Evolutionary conservation across 2,329 filamentous ascomycete species (phyloP).

Genomic region (Monosporascus sp.): DNA sequence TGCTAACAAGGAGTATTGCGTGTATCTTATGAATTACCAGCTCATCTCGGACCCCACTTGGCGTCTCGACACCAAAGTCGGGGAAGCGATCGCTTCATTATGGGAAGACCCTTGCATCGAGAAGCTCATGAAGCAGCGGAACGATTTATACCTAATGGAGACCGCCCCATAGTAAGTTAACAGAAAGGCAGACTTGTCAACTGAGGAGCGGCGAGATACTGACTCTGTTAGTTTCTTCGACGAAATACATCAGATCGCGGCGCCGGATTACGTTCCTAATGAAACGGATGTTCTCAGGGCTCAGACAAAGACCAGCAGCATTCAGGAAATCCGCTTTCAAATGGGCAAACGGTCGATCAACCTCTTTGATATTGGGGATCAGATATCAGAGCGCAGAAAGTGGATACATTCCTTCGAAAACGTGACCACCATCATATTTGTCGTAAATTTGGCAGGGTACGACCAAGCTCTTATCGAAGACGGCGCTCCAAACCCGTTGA

Average conservation of each 20-base stretch:
- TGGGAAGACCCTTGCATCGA: too few species aligned
- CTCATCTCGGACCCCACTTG: too few species aligned
- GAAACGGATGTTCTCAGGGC: conserved; percentile 93
- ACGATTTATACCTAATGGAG: too few species aligned
- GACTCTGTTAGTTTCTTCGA: conserved; percentile 74
- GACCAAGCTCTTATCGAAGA: conserved; percentile 95
- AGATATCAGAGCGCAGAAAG: conserved; percentile 96
- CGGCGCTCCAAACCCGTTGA: conserved; percentile 92
- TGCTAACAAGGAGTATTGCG: too few species aligned
- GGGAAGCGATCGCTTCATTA: too few species aligned
- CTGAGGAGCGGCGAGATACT: too few species aligned
- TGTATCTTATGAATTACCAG: too few species aligned
- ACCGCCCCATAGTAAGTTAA: too few species aligned
- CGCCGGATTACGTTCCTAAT: conserved; percentile 89
- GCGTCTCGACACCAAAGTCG: too few species aligned
- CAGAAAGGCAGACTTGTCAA: too few species aligned
- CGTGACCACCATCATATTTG: conserved; percentile 92
- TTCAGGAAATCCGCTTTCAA: conserved; percentile 93
- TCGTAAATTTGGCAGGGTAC: conserved; percentile 95
- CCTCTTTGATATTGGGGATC: conserved; percentile 96
- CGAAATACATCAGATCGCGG: conserved; percentile 84
- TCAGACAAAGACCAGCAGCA: conserved; percentile 96
- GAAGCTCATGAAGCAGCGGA: too few species aligned
- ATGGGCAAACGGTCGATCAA: conserved; percentile 91
- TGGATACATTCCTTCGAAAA: conserved; percentile 99